These are phyloP conservation scores for Hansenula anomala DNA, from an alignment of 1,139 yeast species.

Conservation along the genomic window DNA sequence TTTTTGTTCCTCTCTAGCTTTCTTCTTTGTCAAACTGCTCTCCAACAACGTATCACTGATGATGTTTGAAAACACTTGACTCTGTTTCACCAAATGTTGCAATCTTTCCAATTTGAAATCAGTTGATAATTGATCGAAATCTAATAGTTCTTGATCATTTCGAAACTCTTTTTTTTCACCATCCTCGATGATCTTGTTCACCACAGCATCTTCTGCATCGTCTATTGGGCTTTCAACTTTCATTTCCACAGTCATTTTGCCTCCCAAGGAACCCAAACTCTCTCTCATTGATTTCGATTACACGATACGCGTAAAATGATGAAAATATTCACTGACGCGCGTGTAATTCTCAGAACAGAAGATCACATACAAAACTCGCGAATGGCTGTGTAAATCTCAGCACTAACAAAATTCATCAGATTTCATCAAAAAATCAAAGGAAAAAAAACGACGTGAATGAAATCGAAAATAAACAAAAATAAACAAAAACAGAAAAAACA, in stretches of 20 bases:
- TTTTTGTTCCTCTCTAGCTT: slow-evolving; percentile 23
- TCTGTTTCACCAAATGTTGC: slow-evolving; percentile 70
- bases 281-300: too few species aligned
- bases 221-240: slow-evolving; percentile 8
- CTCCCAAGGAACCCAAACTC: too few species aligned
- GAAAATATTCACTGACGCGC: too few species aligned
- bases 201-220: slow-evolving; percentile 17
- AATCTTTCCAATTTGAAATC: slow-evolving; percentile 54
- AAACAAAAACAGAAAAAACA: too few species aligned
- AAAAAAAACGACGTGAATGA: too few species aligned
- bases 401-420: slow-evolving; percentile 7
- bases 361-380: not conserved
- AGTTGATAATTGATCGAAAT: slow-evolving; percentile 37
- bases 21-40: slow-evolving; percentile 29
- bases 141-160: slow-evolving; percentile 30
- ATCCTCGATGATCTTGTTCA: slow-evolving; percentile 22
- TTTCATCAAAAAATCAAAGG: too few species aligned
- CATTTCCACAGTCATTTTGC: slow-evolving; percentile 24
- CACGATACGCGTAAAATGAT: too few species aligned
- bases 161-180: slow-evolving; percentile 8
- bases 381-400: slow-evolving; percentile 6
- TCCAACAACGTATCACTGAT: slow-evolving; percentile 71
- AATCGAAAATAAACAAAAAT: not conserved
- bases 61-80: slow-evolving; percentile 79
- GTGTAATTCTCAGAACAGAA: slow-evolving; percentile 2